A percentile compares a stretch with the other conserved stretches of the same genome.
These are phyloP conservation scores for Posidonia oceanica DNA, from an alignment of 116 monocot species.

Conservation along the genomic window DNA sequence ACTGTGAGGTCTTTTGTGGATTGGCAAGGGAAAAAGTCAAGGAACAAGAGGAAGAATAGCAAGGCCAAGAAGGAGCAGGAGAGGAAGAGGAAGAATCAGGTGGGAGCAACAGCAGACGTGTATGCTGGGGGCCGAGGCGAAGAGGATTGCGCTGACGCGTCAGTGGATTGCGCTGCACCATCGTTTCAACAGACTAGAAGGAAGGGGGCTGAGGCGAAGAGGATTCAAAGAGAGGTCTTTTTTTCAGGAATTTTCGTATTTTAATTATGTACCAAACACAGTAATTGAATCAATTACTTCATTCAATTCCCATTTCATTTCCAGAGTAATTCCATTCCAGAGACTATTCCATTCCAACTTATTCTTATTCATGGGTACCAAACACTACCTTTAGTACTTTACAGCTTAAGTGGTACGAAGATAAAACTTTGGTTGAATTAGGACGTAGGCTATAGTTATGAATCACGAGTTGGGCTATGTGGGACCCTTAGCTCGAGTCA, in stretches of 20 bases:
- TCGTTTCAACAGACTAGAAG: conserved; percentile 7
- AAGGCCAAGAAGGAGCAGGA: conserved; percentile 13
- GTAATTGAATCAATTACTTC: too few species aligned
- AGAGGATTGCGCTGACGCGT: too few species aligned
- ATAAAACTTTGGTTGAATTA: too few species aligned
- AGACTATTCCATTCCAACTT: too few species aligned
- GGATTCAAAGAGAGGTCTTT: conserved; percentile 42
- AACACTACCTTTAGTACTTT: too few species aligned
- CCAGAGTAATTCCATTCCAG: too few species aligned
- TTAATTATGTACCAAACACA: not conserved
- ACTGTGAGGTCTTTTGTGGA: conserved; percentile 37
- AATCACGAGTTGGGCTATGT: too few species aligned
- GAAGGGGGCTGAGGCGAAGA: conserved; percentile 11
- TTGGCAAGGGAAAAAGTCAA: conserved; percentile 31
- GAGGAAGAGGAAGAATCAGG: not conserved
- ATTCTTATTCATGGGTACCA: too few species aligned
- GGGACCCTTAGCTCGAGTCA: too few species aligned
- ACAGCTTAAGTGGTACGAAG: too few species aligned
- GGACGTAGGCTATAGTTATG: too few species aligned
- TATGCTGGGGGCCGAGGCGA: conserved; percentile 6
- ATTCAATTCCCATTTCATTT: too few species aligned
- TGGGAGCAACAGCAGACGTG: not conserved
- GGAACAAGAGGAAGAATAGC: conserved; percentile 15
- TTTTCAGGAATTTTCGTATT: not conserved
- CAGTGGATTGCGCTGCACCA: conserved; percentile 22